A percentile compares a stretch with the other conserved stretches of the same genome.
These are phyloP conservation scores for Pseudofabraea citricarpa DNA, from an alignment of 2,329 filamentous ascomycete genomes.

Conservation along the genomic window DNA sequence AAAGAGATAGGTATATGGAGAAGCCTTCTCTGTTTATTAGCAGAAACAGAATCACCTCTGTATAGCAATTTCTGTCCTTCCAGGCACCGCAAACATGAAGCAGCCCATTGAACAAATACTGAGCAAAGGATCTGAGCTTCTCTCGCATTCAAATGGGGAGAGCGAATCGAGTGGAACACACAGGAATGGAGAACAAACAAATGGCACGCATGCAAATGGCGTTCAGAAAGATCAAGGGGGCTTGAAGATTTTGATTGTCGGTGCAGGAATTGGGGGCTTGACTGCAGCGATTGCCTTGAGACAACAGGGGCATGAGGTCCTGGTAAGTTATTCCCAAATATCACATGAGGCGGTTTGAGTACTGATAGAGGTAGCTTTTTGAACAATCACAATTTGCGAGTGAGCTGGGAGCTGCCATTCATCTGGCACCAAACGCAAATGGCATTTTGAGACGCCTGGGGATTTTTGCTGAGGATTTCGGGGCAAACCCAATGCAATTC, in stretches of 20 bases:
- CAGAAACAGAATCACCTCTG: too few relatives aligned
- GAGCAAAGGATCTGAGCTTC: not conserved
- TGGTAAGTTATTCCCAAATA: conserved; percentile 5
- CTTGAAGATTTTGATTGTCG: conserved; percentile 16
- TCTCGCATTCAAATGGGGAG: not conserved
- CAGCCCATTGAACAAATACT: not conserved
- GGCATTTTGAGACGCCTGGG: conserved; percentile 45
- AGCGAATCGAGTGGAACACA: too few relatives aligned
- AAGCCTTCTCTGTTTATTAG: too few relatives aligned
- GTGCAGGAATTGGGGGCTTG: conserved; percentile 46
- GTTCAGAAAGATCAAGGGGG: not conserved
- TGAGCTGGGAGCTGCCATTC: conserved; percentile 57
- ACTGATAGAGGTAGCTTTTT: conserved; percentile 36
- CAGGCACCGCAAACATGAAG: not conserved
- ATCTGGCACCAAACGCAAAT: conserved; percentile 57
- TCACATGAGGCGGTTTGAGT: not conserved
- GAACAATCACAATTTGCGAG: conserved; percentile 52
- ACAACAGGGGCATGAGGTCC: conserved; percentile 14
- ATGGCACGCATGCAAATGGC: not conserved
- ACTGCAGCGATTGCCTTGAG: conserved; percentile 41
- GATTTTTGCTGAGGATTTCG: conserved; percentile 34
- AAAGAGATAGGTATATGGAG: too few relatives aligned
- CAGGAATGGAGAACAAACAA: too few relatives aligned
- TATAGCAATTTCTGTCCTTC: too few relatives aligned
- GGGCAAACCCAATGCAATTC: conserved; percentile 24